Base-by-base conservation (phyloP, 1,139 yeast species). In the Protomyces pachydermus region DNA sequence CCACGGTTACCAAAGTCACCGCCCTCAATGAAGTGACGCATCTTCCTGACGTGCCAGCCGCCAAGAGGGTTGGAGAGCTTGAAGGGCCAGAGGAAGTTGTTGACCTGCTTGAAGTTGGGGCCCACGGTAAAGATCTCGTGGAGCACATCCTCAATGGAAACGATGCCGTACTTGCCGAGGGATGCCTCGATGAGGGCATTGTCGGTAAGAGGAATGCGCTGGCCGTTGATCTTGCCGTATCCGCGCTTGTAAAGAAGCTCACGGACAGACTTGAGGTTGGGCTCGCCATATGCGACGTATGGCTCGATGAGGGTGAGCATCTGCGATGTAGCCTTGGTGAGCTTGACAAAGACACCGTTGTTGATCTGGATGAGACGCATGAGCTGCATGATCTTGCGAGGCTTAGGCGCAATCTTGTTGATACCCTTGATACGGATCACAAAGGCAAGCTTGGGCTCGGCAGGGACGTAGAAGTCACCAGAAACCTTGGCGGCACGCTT, bases 11-110 rank as follows among this genome's bases (percentile, higher is more conserved):
- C 98, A 80, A 91, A 85, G 83, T 97, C 88, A 86, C 98, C 98
- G 84, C 98, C 98, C 85, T 91, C 97, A 85, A 93, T 89, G 80
- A 89, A 93, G 84, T 93, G 98, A 85, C 87, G 87, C 96, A 93
- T 93, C 87, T 93, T 93, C 79, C 87, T 85, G 73, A 91, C 89
- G 83, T 97, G 96, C 98, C 97, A 93, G 81, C 98, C 98, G 81
- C 98, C 98, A 80, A 86, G 85, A 80, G 98, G 98, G 87, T 90
- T 91, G 76, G 98, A 91, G 79, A 93, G 88, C 86, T 91, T 88
- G 96, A 93, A 93, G 82, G 98, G 98, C 97, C 98, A 93, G 83
- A 93, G 85, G 86, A 93, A 93, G 97, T 93, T 93, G 91, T 90
- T 88, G 76, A 91, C 98, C 85, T 93, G 98, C 86, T 93, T 93